A percentile compares a stretch with the other conserved stretches of the same genome.
Conservation (phyloP, 768 basidiomycete species). For the Hygrophorus russula region DNA sequence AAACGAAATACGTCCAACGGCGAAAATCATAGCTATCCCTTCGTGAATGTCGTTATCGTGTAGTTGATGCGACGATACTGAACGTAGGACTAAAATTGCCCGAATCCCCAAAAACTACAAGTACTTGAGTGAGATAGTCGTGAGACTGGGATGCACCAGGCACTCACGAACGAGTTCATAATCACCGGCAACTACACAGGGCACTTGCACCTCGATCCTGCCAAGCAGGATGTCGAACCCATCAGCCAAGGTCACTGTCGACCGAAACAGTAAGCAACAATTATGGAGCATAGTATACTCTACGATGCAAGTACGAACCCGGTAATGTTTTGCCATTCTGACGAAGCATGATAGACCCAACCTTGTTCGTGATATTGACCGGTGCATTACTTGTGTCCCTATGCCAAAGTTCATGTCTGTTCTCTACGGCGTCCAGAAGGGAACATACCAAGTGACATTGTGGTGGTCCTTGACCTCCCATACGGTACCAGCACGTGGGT, state of each 20-base stretch:
- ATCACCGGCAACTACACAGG: conserved; percentile 23
- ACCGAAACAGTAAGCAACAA: conserved; percentile 11
- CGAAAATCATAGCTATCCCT: no score
- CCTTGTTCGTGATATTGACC: conserved; percentile 28
- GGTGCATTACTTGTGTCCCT: conserved; percentile 32
- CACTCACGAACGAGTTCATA: conserved; percentile 36
- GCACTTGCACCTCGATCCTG: conserved; percentile 26
- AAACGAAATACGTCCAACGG: no score
- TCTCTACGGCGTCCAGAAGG: background rate
- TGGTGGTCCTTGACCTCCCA: conserved; percentile 33
- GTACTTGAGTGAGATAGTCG: background rate
- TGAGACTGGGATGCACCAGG: no score
- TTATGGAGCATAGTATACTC: background rate
- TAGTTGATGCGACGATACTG: conserved; percentile 21
- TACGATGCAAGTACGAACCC: conserved; percentile 15
- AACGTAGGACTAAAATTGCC: conserved; percentile 37
- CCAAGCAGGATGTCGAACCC: conserved; percentile 26
- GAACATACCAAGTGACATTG: conserved; percentile 40
- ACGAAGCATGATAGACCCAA: conserved; percentile 27
- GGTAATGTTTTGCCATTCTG: conserved; percentile 19
- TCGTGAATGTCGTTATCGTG: no score
- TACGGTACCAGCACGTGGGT: conserved; percentile 26
- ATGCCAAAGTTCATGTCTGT: background rate
- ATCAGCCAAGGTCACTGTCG: conserved; percentile 23
- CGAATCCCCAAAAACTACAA: conserved; percentile 42